phyloP scores from a whole-genome alignment of 345 rosid genomes.

The Heritiera littoralis region DNA sequence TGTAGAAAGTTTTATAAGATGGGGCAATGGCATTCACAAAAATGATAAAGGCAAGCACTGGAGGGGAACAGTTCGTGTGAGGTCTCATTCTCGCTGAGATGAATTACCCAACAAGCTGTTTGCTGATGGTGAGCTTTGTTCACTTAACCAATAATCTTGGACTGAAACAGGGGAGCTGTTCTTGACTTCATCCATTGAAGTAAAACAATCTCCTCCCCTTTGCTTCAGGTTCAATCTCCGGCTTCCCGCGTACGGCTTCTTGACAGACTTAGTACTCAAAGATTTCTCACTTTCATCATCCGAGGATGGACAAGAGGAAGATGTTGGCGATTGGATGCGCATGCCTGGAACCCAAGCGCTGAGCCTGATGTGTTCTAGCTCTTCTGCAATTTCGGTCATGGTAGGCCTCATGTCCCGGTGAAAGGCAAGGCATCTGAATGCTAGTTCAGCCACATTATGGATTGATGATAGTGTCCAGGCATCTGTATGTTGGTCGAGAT shows the following conservation, averaged over 20 bases:
- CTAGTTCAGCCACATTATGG: constrained; percentile 76
- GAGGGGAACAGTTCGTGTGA: not conserved
- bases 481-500: constrained; percentile 60
- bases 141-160: constrained; percentile 81
- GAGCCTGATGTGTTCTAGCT: constrained; percentile 68
- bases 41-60: not conserved
- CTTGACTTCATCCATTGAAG: constrained; percentile 46
- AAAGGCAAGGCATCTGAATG: constrained; percentile 90
- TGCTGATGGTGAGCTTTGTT: constrained; percentile 81
- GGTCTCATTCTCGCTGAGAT: constrained; percentile 31
- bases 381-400: constrained; percentile 79
- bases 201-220: constrained; percentile 31
- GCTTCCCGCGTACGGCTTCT: constrained; percentile 40
- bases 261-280: constrained; percentile 28
- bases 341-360: constrained; percentile 62
- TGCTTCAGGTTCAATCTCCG: constrained; percentile 35
- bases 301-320: constrained; percentile 49
- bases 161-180: constrained; percentile 71
- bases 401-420: constrained; percentile 90
- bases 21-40: not conserved
- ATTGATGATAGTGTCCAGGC: constrained; percentile 95
- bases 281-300: constrained; percentile 50
- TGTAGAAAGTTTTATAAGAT: too few relatives aligned
- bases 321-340: constrained; percentile 49
- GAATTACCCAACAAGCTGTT: constrained; percentile 63